Percentiles rank a stretch among this genome's conserved stretches.
Evolutionary conservation across 2,329 filamentous ascomycete genomes (phyloP).

Genomic region (Sporothrix brunneoviolacea): DNA sequence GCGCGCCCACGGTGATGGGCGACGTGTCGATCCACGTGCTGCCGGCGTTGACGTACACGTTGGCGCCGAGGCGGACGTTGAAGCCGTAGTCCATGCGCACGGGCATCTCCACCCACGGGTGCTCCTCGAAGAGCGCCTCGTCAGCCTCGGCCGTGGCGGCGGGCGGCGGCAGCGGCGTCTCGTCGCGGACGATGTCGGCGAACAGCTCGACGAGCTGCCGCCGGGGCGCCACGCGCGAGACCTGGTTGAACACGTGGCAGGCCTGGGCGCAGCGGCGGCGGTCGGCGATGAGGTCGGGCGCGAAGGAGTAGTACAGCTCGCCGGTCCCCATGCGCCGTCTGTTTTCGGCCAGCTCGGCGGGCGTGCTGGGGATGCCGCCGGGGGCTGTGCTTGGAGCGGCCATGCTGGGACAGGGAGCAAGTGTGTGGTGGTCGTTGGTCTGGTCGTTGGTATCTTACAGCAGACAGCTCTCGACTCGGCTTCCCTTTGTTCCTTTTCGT

Average conservation of each 20-base stretch:
- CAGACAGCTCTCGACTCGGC: too few species aligned
- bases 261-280: conserved; percentile 58
- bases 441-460: too few species aligned
- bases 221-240: conserved; percentile 48
- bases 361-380: conserved; percentile 12
- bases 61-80: conserved; percentile 62
- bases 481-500: background rate
- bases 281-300: conserved; percentile 57
- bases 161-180: conserved; percentile 54
- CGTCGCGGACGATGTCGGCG: conserved; percentile 44
- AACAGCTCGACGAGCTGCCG: conserved; percentile 60
- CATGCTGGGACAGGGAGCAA: background rate
- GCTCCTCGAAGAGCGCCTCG: conserved; percentile 53
- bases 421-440: background rate
- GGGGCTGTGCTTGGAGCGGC: background rate
- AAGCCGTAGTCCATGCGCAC: conserved; percentile 71
- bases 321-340: conserved; percentile 54
- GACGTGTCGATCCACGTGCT: conserved; percentile 73
- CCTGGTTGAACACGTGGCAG: conserved; percentile 53
- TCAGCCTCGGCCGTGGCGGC: conserved; percentile 55
- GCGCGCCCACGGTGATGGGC: conserved; percentile 64
- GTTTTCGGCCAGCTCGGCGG: conserved; percentile 41
- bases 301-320: conserved; percentile 69
- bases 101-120: conserved; percentile 65
- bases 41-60: conserved; percentile 70